Conservation (phyloP, 2,329 filamentous ascomycete genomes). For the Fusarium nurragi region DNA sequence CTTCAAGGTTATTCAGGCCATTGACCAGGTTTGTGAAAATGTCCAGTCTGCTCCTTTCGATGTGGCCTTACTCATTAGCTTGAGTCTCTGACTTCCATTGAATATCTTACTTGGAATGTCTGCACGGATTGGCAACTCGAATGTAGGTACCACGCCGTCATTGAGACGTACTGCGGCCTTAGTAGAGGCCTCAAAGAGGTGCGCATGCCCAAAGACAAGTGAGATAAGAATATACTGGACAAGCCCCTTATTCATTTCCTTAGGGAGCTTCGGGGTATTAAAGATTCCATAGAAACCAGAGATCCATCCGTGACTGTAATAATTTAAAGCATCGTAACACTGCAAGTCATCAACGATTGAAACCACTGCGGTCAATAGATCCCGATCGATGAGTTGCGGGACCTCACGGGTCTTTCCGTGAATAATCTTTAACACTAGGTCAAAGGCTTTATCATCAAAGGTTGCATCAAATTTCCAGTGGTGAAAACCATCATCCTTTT, state of each 20-base stretch:
- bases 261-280: accelerated
- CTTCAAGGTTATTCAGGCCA: background rate
- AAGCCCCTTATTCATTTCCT: background rate
- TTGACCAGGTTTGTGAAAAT: accelerated
- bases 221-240: background rate
- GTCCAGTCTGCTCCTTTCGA: background rate
- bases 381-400: accelerated
- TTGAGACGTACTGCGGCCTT: background rate
- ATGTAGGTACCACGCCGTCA: background rate
- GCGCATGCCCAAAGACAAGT: background rate
- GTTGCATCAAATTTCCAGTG: background rate
- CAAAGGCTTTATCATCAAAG: background rate
- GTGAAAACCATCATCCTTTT: background rate
- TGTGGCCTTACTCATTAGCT: background rate
- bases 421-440: background rate
- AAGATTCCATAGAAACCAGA: accelerated
- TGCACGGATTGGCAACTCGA: background rate
- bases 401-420: background rate
- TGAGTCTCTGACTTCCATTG: accelerated
- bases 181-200: accelerated
- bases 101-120: background rate
- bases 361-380: background rate
- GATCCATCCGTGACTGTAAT: background rate
- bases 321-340: background rate
- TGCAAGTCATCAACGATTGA: background rate